Evolutionary conservation across 768 basidiomycete genomes (phyloP).

Genomic region (Boletus huronensis): DNA sequence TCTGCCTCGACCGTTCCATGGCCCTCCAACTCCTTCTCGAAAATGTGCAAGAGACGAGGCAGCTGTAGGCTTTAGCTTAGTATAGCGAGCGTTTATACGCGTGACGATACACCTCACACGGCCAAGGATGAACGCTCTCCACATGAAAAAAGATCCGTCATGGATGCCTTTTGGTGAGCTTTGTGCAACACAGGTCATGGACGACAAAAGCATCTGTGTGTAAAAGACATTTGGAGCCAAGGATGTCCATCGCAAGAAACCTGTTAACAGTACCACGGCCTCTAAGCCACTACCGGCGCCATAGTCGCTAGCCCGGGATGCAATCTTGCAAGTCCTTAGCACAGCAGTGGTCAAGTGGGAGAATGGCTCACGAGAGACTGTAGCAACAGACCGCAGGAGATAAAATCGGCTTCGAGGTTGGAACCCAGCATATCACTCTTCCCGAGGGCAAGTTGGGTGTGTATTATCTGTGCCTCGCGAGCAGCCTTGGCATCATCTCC

Average conservation of each 20-base stretch:
- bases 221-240: slow-evolving; percentile 65
- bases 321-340: slow-evolving; percentile 41
- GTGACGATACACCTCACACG: slow-evolving; percentile 46
- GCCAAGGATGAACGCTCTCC: slow-evolving; percentile 70
- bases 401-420: slow-evolving; percentile 60
- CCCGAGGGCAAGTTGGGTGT: slow-evolving; percentile 56
- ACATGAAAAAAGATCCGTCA: slow-evolving; percentile 41
- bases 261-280: slow-evolving; percentile 52
- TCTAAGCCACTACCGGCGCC: slow-evolving; percentile 58
- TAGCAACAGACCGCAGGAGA: slow-evolving; percentile 59
- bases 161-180: slow-evolving; percentile 33
- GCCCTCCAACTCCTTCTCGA: slow-evolving; percentile 52
- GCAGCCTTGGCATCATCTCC: slow-evolving; percentile 69
- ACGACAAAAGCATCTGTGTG: slow-evolving; percentile 62
- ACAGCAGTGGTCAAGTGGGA: neutral
- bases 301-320: slow-evolving; percentile 54
- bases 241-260: slow-evolving; percentile 56
- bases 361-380: slow-evolving; percentile 52
- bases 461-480: slow-evolving; percentile 71
- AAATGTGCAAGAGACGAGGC: slow-evolving; percentile 53
- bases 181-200: slow-evolving; percentile 60
- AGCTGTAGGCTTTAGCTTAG: slow-evolving; percentile 40
- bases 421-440: slow-evolving; percentile 56
- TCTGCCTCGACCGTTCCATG: slow-evolving; percentile 48
- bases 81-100: neutral